A percentile compares a stretch with the other conserved stretches of the same genome.
Evolutionary conservation across 306 rosid species (phyloP).

Genomic region (Datisca glomerata): DNA sequence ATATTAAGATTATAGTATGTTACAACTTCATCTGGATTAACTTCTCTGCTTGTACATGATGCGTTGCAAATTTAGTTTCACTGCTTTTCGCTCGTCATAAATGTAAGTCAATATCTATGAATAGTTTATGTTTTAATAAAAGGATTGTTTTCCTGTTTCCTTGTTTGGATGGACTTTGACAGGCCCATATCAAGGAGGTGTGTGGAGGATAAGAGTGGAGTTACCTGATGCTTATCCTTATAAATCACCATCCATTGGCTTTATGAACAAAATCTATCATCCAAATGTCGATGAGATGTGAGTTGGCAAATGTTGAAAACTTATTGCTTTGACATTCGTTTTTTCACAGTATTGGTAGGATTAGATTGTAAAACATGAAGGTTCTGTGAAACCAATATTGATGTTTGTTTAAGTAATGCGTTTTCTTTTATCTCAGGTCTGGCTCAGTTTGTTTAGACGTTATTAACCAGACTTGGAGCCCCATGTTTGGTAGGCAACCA

Average conservation of each 20-base stretch:
- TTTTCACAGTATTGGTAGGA: too few species aligned
- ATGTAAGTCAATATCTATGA: too few species aligned
- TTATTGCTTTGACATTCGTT: not conserved
- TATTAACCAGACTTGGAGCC: conserved; percentile 94
- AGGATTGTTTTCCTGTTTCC: not conserved
- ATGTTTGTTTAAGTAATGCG: not conserved
- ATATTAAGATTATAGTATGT: too few species aligned
- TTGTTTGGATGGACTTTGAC: conserved; percentile 17
- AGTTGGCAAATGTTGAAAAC: conserved; percentile 19
- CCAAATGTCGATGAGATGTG: conserved; percentile 96
- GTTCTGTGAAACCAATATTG: not conserved
- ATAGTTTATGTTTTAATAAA: too few species aligned
- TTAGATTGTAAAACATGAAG: not conserved
- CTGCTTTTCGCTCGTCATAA: too few species aligned
- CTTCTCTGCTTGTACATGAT: too few species aligned
- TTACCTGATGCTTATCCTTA: conserved; percentile 85
- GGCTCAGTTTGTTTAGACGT: conserved; percentile 94
- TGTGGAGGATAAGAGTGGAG: conserved; percentile 86
- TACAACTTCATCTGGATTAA: too few species aligned
- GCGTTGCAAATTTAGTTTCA: too few species aligned
- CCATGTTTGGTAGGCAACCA: conserved; percentile 60
- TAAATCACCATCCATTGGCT: conserved; percentile 83
- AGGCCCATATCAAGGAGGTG: conserved; percentile 80
- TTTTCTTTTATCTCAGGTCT: conserved; percentile 44
- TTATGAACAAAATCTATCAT: conserved; percentile 76